Evolutionary conservation across 139 green algal genomes (phyloP), one percentile per base, ranked within the genome.

Genomic region (Chlorella sp.): DNA sequence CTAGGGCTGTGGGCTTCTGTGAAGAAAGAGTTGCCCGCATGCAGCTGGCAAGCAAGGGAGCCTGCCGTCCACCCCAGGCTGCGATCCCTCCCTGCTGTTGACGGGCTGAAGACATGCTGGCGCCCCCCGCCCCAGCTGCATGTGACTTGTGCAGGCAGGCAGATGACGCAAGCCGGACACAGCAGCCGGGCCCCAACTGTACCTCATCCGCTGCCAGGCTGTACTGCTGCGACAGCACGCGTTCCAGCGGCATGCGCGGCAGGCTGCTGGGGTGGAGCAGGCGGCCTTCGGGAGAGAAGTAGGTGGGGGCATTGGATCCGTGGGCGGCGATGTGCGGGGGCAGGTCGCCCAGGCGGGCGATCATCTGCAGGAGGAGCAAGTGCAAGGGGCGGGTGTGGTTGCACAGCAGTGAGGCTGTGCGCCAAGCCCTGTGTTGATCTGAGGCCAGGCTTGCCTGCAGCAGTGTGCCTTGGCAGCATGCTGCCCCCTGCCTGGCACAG

Each of bases 141-240:
- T 24, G 42, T 71, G 36, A 32, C 26, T 42, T 86, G 53, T 24
- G 32, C 30, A 53, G 32, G 3, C 39, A 89, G 7, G 28, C 26
- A 14, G 53, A 84, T 28, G 9, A 42, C 22, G 34, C 85, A 73
- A 69, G 15, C 36, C 48, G 19, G 24, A 19, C 30, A 78, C 34
- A 24, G 12, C 40, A 83, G 2, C 18, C 42, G 21, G 5, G 5
- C 32, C 37, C 86, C 16, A 40, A 34, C n/a, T 48, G 2, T 88
- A 98, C 96, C 94, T 99, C 98, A 0, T 94, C 86, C 22, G 87
- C 83, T 53, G 90, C 48, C 60, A 99, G 91, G 32, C 95, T 89
- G 93, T 99, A 99, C 93, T 99, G 99, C 64, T 99, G 96, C 34
- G 87, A 61, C 76, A 99, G 95, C 89, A 99, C 97, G 4, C 90